phyloP scores from a whole-genome alignment of 495 filamentous ascomycete species.

The Penicillium angulare region DNA sequence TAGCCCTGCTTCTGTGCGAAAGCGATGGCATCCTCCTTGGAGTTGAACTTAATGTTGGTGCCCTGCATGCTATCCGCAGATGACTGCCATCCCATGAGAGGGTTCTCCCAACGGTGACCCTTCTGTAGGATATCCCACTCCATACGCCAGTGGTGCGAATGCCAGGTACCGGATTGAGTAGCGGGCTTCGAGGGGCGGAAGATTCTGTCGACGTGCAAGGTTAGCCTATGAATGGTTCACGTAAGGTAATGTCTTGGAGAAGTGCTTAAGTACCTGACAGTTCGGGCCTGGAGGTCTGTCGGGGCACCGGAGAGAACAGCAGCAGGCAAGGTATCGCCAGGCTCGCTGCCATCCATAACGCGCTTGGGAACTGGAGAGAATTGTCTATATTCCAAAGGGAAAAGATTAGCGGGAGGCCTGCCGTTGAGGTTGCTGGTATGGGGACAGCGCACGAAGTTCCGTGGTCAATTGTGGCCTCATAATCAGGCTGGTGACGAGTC shows the following conservation, averaged over 20 bases:
- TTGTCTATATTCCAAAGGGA: conserved; percentile 47
- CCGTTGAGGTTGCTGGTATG: not conserved
- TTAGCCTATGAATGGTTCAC: conserved; percentile 11
- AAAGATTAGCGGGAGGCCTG: conserved; percentile 21
- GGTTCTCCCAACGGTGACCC: conserved; percentile 96
- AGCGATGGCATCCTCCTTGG: conserved; percentile 88
- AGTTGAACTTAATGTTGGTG: conserved; percentile 83
- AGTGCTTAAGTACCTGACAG: conserved; percentile 71
- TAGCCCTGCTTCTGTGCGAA: conserved; percentile 99
- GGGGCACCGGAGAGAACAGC: conserved; percentile 90
- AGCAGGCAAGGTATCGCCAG: conserved; percentile 69
- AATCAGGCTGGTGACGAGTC: conserved; percentile 72
- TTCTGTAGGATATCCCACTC: conserved; percentile 93
- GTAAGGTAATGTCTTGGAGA: not conserved
- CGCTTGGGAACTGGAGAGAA: conserved; percentile 88
- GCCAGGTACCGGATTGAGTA: conserved; percentile 88
- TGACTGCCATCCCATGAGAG: conserved; percentile 97
- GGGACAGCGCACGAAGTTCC: conserved; percentile 67
- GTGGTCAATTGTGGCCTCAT: conserved; percentile 72
- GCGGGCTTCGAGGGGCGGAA: conserved; percentile 86
- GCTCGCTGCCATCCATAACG: conserved; percentile 88
- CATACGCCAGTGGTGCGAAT: conserved; percentile 87
- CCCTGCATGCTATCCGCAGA: conserved; percentile 92
- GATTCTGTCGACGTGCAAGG: conserved; percentile 59
- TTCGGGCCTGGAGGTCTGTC: conserved; percentile 86